Evolutionary conservation across 768 basidiomycete species (phyloP), one percentile per base, ranked within the genome.

Genomic region (Kwoniella sp.): DNA sequence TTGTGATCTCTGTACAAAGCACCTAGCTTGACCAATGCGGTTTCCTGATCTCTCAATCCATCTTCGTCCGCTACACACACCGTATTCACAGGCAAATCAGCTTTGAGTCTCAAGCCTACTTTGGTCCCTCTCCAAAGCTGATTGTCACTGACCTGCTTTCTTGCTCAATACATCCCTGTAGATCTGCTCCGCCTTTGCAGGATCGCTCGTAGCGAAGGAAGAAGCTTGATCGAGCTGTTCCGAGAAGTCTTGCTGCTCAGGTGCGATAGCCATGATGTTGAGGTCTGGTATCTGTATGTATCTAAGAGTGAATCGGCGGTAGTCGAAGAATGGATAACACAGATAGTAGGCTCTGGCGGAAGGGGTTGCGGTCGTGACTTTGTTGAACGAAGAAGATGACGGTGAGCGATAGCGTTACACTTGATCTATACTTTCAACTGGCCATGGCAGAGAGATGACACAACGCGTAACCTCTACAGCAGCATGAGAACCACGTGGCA

Each of bases 1-100:
- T 86, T 87, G 78, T 91, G 86, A 79, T 93, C 90, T 52, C 90
- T 84, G 78, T 95, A 91, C 10, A 94, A 84, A 76, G 89, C 87
- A 1, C 91, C 93, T 1, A 98, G 87, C 75, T 89, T 89, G 21
- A 92, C 83, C 56, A 97, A 83, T 1, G 93, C 92, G 0, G 83
- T 82, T 77, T 96, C 94, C 79, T 97, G 92, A 71, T 92, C 87
- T 37, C 88, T 81, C 8, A 93, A 82, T 19, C 80, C 83, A 68
- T 87, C 85, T 15, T 88, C 85, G 58, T 79, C 77, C 46, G 79
- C 83, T 77, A 80, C 29, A 21, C 24, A 44, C 40, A 9, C 10
- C 40, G 17, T 6, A 33, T 6, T 13, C 33, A 33, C 7, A 33
- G 2, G 2, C 8, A 54, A 21, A 33, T n/a, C n/a, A n/a, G n/a